A percentile compares a stretch with the other conserved stretches of the same genome.
These are phyloP conservation scores for Colletotrichum chrysophilum DNA, from an alignment of 2,329 filamentous ascomycete species.

Conservation along the genomic window DNA sequence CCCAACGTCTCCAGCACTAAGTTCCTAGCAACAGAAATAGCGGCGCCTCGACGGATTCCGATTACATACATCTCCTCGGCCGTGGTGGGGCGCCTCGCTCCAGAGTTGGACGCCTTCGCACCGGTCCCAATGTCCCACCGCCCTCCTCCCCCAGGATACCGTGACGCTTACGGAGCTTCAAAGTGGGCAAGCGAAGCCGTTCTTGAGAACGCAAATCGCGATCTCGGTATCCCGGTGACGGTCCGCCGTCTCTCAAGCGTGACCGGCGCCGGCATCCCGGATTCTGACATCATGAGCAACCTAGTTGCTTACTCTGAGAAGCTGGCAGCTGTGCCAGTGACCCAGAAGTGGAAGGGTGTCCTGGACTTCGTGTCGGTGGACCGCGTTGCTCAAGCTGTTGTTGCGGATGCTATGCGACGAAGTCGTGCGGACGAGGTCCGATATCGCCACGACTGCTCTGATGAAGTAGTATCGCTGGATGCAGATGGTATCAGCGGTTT, in stretches of 20 bases:
- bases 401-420: not conserved
- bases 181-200: conserved; percentile 39
- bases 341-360: not conserved
- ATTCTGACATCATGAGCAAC: not conserved
- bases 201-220: conserved; percentile 27
- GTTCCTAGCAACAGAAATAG: conserved; percentile 27
- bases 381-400: not conserved
- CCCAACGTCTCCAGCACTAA: conserved; percentile 33
- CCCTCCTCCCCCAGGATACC: conserved; percentile 24
- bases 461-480: not conserved
- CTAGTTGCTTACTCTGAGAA: not conserved
- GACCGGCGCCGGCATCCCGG: not conserved
- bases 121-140: not conserved
- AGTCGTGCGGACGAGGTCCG: not conserved
- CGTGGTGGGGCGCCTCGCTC: conserved; percentile 16
- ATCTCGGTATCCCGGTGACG: conserved; percentile 25
- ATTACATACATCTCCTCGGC: conserved; percentile 42
- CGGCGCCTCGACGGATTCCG: conserved; percentile 28
- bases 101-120: conserved; percentile 12
- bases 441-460: not conserved
- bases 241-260: conserved; percentile 30
- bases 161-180: conserved; percentile 34
- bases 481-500: not conserved
- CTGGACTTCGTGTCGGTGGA: not conserved
- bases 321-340: not conserved